Conservation (phyloP, 2,329 filamentous ascomycete genomes). For the Claviceps sp. region DNA sequence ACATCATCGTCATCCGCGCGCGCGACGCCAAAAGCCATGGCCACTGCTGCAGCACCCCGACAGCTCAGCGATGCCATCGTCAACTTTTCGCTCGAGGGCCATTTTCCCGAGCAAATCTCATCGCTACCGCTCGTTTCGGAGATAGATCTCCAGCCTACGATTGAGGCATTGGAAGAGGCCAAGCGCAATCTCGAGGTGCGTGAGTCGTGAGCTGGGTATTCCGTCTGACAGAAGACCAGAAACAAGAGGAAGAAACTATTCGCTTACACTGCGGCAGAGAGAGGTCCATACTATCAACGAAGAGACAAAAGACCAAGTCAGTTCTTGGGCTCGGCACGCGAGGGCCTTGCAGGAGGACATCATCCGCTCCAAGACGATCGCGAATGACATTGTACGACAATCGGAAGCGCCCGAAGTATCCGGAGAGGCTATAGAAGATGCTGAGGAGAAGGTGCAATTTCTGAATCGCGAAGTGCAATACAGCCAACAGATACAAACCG, state of each 20-base stretch:
- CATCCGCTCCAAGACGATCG: constrained; percentile 62
- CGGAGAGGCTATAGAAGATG: constrained; percentile 38
- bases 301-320: constrained; percentile 65
- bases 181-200: constrained; percentile 27
- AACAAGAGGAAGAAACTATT: neutral
- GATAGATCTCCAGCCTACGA: constrained; percentile 24
- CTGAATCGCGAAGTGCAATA: constrained; percentile 45
- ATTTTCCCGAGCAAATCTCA: constrained; percentile 27
- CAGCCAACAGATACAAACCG: constrained; percentile 39
- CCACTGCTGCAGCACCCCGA: constrained; percentile 15
- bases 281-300: constrained; percentile 67
- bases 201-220: neutral
- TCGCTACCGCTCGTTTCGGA: constrained; percentile 23
- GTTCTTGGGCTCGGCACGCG: constrained; percentile 75
- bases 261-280: constrained; percentile 16
- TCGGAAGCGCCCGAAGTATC: constrained; percentile 50
- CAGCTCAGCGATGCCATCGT: constrained; percentile 27
- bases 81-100: constrained; percentile 25
- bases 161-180: constrained; percentile 23
- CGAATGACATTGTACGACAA: constrained; percentile 66
- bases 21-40: constrained; percentile 14
- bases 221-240: neutral
- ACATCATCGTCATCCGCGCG: neutral
- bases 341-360: constrained; percentile 79
- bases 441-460: constrained; percentile 42